Conservation (phyloP, 208 protist genomes). For the Leptomonas pyrrhocoris region DNA sequence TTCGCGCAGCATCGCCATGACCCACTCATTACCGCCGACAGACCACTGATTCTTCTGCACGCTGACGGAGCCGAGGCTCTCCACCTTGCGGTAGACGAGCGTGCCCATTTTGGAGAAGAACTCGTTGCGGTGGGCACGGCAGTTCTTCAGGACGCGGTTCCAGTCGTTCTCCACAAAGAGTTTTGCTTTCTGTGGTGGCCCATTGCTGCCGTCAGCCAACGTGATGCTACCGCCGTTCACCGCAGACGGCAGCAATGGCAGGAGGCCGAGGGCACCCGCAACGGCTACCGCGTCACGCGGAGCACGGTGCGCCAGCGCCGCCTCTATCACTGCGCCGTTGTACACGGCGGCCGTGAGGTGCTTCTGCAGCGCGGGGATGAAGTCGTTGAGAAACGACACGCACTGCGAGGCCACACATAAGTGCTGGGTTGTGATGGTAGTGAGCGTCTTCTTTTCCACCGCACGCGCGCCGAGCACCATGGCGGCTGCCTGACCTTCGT, state of each 20-base stretch:
- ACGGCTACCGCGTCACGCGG: constrained; percentile 24
- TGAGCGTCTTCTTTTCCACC: constrained; percentile 75
- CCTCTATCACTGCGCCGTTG: background rate
- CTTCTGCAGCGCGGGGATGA: constrained; percentile 64
- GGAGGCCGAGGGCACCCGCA: constrained; percentile 27
- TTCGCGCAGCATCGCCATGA: constrained; percentile 90
- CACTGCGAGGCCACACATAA: constrained; percentile 88
- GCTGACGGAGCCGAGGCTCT: constrained; percentile 46
- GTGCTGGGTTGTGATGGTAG: constrained; percentile 82
- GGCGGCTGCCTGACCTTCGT: constrained; percentile 65
- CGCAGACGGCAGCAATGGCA: background rate
- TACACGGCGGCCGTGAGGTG: constrained; percentile 22
- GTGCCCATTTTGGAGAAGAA: constrained; percentile 72
- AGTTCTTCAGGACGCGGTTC: constrained; percentile 54
- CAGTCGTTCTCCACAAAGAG: constrained; percentile 71
- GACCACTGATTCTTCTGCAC: constrained; percentile 52
- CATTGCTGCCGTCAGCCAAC: background rate
- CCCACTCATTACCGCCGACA: constrained; percentile 75
- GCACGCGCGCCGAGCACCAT: constrained; percentile 85
- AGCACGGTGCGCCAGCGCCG: background rate
- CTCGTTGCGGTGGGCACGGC: constrained; percentile 61
- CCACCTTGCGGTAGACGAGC: constrained; percentile 75
- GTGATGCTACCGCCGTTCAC: background rate
- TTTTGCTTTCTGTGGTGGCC: constrained; percentile 6
- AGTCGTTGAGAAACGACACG: constrained; percentile 67